Percentiles rank a stretch among this genome's conserved stretches.
These are phyloP conservation scores for Cryphonectria japonica DNA, from an alignment of 2,329 filamentous ascomycete species.

Conservation along the genomic window DNA sequence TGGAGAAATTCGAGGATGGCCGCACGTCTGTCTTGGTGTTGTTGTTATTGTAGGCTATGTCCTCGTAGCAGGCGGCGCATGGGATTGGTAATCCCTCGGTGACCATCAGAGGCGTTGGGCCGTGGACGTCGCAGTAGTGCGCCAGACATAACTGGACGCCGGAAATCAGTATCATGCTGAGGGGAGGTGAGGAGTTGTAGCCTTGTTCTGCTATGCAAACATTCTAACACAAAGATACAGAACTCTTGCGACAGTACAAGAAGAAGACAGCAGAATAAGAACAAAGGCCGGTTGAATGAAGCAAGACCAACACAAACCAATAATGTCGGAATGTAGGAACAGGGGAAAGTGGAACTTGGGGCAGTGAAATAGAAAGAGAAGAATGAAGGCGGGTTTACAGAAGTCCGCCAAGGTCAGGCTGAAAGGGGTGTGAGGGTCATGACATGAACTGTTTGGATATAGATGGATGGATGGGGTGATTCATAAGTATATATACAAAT, in stretches of 20 bases:
- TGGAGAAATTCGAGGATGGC: slow-evolving; percentile 45
- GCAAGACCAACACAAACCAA: not conserved
- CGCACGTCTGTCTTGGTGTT: slow-evolving; percentile 37
- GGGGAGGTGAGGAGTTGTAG: not conserved
- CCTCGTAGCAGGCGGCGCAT: slow-evolving; percentile 62
- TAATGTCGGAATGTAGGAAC: not conserved
- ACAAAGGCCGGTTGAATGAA: not conserved
- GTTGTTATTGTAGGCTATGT: slow-evolving; percentile 34
- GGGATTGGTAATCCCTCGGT: slow-evolving; percentile 67
- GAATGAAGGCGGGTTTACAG: not conserved
- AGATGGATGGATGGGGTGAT: not conserved
- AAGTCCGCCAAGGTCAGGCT: slow-evolving; percentile 10
- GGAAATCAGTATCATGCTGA: slow-evolving; percentile 43
- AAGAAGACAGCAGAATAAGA: not conserved
- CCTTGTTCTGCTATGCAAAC: slow-evolving; percentile 12
- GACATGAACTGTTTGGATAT: slow-evolving; percentile 1
- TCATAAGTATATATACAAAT: not conserved
- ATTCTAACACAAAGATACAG: slow-evolving; percentile 5
- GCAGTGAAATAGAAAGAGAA: slow-evolving; percentile 1
- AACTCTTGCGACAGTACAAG: not conserved
- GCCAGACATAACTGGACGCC: slow-evolving; percentile 67
- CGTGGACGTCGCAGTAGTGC: slow-evolving; percentile 73
- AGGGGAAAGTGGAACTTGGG: not conserved
- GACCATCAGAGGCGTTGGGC: slow-evolving; percentile 71
- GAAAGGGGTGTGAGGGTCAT: slow-evolving; percentile 9